A percentile compares a stretch with the other conserved stretches of the same genome.
These are phyloP conservation scores for Cochlearia excelsa DNA, from an alignment of 345 rosid genomes.

Conservation along the genomic window DNA sequence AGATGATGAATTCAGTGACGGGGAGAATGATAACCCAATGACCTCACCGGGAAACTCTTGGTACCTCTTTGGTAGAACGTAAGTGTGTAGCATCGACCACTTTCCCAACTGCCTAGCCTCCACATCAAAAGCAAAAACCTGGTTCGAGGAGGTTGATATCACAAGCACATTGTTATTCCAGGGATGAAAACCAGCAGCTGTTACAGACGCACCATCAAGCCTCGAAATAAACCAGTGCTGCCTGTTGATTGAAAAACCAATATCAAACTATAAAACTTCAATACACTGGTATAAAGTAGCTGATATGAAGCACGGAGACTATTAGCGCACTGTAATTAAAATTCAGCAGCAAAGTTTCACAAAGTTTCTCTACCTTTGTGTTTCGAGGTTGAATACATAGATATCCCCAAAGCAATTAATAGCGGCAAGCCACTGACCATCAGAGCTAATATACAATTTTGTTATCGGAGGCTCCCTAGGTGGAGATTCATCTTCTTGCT, in stretches of 20 bases:
- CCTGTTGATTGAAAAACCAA: slow-evolving; percentile 41
- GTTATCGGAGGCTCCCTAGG: slow-evolving; percentile 82
- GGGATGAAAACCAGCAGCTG: slow-evolving; percentile 91
- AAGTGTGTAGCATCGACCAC: slow-evolving; percentile 70
- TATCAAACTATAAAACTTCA: slow-evolving; percentile 3
- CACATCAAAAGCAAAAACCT: slow-evolving; percentile 83
- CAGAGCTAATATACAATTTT: slow-evolving; percentile 77
- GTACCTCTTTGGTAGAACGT: slow-evolving; percentile 66
- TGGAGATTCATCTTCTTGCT: slow-evolving; percentile 42
- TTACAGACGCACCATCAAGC: slow-evolving; percentile 84
- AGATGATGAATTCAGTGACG: slow-evolving; percentile 50
- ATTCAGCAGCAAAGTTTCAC: not conserved
- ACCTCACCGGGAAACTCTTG: slow-evolving; percentile 98
- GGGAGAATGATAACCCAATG: slow-evolving; percentile 77
- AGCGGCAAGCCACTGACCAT: slow-evolving; percentile 94
- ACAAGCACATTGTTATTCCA: slow-evolving; percentile 64
- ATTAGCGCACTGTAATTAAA: not conserved
- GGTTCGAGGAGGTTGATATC: slow-evolving; percentile 74
- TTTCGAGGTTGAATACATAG: slow-evolving; percentile 75
- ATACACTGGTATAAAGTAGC: not conserved
- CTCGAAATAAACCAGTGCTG: slow-evolving; percentile 97
- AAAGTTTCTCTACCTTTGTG: slow-evolving; percentile 52
- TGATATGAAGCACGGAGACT: not conserved
- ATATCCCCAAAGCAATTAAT: slow-evolving; percentile 90
- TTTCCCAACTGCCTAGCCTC: slow-evolving; percentile 87